Evolutionary conservation across 2,329 filamentous ascomycete species (phyloP).

Genomic region (Aspergillus sp.): DNA sequence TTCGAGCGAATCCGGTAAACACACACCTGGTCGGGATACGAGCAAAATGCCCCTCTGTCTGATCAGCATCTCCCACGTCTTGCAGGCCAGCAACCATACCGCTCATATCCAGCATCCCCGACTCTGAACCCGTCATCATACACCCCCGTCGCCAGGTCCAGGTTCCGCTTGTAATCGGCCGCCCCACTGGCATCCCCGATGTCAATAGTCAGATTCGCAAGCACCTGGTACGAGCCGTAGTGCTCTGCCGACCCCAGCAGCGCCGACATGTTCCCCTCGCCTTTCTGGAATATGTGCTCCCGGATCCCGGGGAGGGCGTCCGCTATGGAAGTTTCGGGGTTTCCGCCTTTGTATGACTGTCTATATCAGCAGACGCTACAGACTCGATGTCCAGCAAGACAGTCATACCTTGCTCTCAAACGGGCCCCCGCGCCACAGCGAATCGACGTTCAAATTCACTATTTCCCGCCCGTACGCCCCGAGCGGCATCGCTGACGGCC

Average conservation of each 20-base stretch:
- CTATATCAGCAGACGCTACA: no score
- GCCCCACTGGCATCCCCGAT: conserved; percentile 4
- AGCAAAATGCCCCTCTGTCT: conserved; percentile 10
- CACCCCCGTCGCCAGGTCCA: conserved; percentile 9
- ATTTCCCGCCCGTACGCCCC: conserved; percentile 8
- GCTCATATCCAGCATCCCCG: not conserved
- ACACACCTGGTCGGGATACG: conserved; percentile 33
- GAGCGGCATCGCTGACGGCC: conserved; percentile 14
- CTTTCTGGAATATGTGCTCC: conserved; percentile 14
- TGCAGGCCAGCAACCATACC: conserved; percentile 1
- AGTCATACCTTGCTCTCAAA: conserved; percentile 12
- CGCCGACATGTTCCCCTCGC: conserved; percentile 11
- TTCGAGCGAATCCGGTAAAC: conserved; percentile 27
- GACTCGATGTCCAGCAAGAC: not conserved
- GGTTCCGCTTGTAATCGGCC: conserved; percentile 8
- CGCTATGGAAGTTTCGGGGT: conserved; percentile 9
- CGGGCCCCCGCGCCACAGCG: conserved; percentile 18
- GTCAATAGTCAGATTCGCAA: conserved; percentile 15
- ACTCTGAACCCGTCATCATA: conserved; percentile 3
- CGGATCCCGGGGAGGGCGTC: conserved; percentile 10
- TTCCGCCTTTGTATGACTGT: conserved; percentile 11
- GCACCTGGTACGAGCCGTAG: conserved; percentile 15
- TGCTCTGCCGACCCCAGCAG: conserved; percentile 7
- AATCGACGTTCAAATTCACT: conserved; percentile 17
- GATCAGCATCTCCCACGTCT: not conserved